Conservation (phyloP, 805 yeast genomes). For the Candida easanensis region DNA sequence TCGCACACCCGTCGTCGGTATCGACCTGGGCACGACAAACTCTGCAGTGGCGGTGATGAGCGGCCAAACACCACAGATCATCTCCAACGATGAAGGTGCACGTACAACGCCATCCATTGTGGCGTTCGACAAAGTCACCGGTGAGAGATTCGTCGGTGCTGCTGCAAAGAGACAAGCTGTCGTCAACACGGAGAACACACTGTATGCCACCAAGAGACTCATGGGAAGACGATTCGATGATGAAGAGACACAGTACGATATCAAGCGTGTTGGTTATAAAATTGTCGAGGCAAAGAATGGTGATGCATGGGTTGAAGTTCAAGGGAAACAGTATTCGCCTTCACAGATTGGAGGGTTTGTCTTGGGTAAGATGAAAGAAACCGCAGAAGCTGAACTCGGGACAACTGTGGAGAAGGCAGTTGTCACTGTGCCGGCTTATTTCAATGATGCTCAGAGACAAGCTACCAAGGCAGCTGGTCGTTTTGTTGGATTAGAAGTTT, state of each 20-base stretch:
- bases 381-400: conserved; percentile 57
- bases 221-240: conserved; percentile 73
- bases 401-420: conserved; percentile 68
- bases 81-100: conserved; percentile 76
- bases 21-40: conserved; percentile 83
- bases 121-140: conserved; percentile 48
- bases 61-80: conserved; percentile 58
- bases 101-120: conserved; percentile 81
- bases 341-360: conserved; percentile 69
- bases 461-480: conserved; percentile 81
- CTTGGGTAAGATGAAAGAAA: conserved; percentile 59
- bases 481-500: conserved; percentile 70
- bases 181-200: conserved; percentile 72
- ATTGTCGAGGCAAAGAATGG: conserved; percentile 58
- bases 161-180: conserved; percentile 78
- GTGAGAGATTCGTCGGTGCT: conserved; percentile 54
- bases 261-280: conserved; percentile 58
- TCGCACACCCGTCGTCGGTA: conserved; percentile 55
- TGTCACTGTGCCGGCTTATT: conserved; percentile 82
- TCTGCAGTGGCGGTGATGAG: conserved; percentile 80
- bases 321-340: conserved; percentile 53
- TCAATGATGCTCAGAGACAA: conserved; percentile 78
- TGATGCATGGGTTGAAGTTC: conserved; percentile 60
- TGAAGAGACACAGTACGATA: conserved; percentile 66
- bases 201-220: conserved; percentile 78